phyloP scores from a whole-genome alignment of 306 rosid species.

The Vicia sativa region DNA sequence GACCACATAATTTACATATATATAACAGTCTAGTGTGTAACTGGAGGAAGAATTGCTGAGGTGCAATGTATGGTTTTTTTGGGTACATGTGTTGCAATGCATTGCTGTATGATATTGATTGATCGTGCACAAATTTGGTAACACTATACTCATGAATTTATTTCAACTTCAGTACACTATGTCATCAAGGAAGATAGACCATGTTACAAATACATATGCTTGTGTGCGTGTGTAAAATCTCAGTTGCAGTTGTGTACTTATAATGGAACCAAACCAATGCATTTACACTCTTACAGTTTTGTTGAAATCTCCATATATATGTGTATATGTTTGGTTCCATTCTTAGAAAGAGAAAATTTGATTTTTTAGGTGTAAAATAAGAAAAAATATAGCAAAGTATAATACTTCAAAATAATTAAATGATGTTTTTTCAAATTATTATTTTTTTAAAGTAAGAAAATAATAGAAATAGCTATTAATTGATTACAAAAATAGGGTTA shows the following conservation, averaged over 20 bases:
- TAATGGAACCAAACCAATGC: not conserved
- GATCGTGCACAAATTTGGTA: conserved; percentile 40
- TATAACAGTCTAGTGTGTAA: conserved; percentile 39
- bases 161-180: conserved; percentile 26
- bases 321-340: no score
- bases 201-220: not conserved
- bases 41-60: conserved; percentile 35
- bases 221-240: conserved; percentile 22
- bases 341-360: no score
- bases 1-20: conserved; percentile 29
- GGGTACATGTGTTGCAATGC: conserved; percentile 37
- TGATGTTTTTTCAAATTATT: no score
- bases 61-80: conserved; percentile 35
- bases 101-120: conserved; percentile 42
- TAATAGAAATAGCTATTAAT: no score
- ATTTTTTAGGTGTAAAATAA: no score
- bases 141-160: conserved; percentile 32
- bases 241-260: conserved; percentile 38
- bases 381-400: no score
- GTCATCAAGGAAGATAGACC: not conserved
- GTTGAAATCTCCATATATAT: no score
- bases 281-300: not conserved
- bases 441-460: no score
- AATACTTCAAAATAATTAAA: no score
- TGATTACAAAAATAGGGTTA: no score